A percentile compares a stretch with the other conserved stretches of the same genome.
Evolutionary conservation across 2,329 filamentous ascomycete species (phyloP).

Genomic region (Neonectria magnoliae): DNA sequence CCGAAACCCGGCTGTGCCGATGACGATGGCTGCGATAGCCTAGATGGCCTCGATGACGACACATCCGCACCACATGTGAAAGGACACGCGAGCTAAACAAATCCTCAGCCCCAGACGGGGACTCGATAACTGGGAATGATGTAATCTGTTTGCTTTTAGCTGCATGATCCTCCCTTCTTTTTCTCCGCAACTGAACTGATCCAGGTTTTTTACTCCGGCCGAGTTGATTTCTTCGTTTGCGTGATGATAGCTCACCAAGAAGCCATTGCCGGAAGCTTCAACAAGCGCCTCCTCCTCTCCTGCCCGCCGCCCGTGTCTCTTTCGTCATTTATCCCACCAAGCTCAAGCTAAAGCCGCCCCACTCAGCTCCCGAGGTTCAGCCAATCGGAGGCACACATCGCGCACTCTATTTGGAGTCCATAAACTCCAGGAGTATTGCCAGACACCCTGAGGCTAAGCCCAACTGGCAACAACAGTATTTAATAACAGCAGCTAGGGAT

Average conservation of each 20-base stretch:
- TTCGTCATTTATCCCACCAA: conserved; percentile 1
- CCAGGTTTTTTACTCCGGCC: neutral
- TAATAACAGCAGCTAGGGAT: no score
- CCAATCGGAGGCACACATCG: neutral
- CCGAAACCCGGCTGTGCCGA: neutral
- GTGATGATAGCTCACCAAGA: neutral
- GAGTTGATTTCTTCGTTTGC: neutral
- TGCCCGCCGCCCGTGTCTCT: no score
- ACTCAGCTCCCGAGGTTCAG: neutral
- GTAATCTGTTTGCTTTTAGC: neutral
- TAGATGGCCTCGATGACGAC: conserved; percentile 43
- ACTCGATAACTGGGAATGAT: neutral
- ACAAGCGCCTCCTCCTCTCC: neutral
- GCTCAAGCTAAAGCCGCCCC: neutral
- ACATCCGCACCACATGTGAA: conserved; percentile 24
- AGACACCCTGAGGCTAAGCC: no score
- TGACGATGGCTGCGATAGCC: conserved; percentile 40
- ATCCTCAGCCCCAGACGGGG: neutral
- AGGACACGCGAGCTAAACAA: conserved; percentile 4
- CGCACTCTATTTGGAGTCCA: no score
- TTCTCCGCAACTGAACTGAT: neutral
- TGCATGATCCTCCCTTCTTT: neutral
- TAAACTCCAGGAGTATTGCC: no score
- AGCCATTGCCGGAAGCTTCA: neutral
- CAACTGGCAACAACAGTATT: no score